These are phyloP conservation scores for Panicum miliaceum DNA, from an alignment of 176 grass and related monocot genomes.

Conservation along the genomic window DNA sequence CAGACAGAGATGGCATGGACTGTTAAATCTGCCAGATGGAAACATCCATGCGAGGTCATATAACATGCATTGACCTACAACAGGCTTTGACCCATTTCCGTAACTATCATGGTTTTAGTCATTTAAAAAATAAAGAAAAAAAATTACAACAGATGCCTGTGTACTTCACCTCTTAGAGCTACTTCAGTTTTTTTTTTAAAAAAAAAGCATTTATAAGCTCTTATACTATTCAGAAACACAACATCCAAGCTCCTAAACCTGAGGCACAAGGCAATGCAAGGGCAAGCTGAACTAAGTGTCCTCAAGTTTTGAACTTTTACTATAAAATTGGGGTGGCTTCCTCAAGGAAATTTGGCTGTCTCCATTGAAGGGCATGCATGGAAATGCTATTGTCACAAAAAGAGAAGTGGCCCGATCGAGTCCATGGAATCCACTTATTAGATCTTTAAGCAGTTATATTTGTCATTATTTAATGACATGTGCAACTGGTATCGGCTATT, in stretches of 20 bases:
- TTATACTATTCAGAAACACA: neutral
- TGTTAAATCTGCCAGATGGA: neutral
- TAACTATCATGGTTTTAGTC: too few species aligned
- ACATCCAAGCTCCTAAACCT: neutral
- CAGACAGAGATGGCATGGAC: neutral
- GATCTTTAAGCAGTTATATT: neutral
- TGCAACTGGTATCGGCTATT: neutral
- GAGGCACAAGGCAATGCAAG: neutral
- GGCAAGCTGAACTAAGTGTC: neutral
- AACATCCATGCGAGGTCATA: neutral
- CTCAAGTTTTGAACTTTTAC: neutral
- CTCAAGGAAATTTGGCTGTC: neutral
- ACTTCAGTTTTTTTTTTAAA: too few species aligned
- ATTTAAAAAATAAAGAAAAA: neutral
- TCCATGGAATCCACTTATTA: neutral
- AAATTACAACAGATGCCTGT: too few species aligned
- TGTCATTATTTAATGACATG: neutral
- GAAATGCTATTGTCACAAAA: constrained; percentile 2
- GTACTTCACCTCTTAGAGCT: too few species aligned
- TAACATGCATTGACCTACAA: neutral
- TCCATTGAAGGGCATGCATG: neutral
- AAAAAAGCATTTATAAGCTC: too few species aligned
- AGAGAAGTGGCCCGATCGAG: neutral
- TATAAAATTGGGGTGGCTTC: neutral
- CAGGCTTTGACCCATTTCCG: too few species aligned